Percentiles rank a stretch among this genome's conserved stretches.
phyloP scores from a whole-genome alignment of 1,139 yeast species.

The Lodderomyces orthopsilosis region DNA sequence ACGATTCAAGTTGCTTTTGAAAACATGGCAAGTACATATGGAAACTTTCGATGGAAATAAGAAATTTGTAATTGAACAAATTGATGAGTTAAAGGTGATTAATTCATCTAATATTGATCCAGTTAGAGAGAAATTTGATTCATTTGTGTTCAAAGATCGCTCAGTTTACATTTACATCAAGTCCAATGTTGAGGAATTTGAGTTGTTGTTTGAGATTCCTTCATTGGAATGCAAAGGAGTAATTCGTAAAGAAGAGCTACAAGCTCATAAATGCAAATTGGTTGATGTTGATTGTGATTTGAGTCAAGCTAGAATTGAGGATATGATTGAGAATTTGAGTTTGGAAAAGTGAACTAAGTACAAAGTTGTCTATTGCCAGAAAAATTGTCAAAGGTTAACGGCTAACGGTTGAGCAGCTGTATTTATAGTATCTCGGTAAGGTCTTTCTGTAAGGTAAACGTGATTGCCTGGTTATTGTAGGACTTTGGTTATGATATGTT shows the following conservation, averaged over 20 bases:
- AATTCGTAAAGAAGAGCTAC: slow-evolving; percentile 17
- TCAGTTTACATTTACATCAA: neutral
- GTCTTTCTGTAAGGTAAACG: no score
- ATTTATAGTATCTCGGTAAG: no score
- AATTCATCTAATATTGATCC: neutral
- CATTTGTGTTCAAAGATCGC: neutral
- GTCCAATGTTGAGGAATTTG: neutral
- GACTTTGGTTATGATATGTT: no score
- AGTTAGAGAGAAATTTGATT: neutral
- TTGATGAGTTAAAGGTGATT: neutral
- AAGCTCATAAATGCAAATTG: slow-evolving; percentile 9
- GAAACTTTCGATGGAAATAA: slow-evolving; percentile 11
- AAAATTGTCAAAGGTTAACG: no score
- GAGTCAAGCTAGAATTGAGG: slow-evolving; percentile 10
- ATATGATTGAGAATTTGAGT: slow-evolving; percentile 7
- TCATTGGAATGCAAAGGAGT: slow-evolving; percentile 61
- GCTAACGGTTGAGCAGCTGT: no score
- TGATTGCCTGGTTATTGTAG: no score
- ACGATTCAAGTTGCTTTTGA: slow-evolving; percentile 59
- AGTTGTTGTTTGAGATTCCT: slow-evolving; percentile 53
- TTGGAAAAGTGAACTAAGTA: slow-evolving; percentile 1
- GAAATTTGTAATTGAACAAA: neutral
- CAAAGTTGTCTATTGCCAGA: no score
- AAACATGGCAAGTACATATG: slow-evolving; percentile 49
- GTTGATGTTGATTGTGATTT: slow-evolving; percentile 6